These are phyloP conservation scores for Komagataea norvegica DNA, from an alignment of 1,139 yeast genomes.

Conservation along the genomic window DNA sequence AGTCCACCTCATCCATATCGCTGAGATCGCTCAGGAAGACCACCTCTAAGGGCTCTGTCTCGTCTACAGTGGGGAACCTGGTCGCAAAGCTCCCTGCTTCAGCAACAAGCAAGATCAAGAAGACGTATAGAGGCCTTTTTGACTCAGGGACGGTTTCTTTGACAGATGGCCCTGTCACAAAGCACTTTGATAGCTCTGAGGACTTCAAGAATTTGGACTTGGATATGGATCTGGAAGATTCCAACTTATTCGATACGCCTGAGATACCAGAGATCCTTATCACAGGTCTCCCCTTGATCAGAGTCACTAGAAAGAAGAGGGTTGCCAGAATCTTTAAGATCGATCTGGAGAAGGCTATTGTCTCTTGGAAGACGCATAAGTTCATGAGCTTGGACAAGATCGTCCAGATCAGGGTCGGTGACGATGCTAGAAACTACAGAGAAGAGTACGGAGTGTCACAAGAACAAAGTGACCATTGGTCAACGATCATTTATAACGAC, in stretches of 20 bases:
- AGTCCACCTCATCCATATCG: slow-evolving; percentile 7
- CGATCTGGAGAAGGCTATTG: slow-evolving; percentile 39
- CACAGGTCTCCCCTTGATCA: slow-evolving; percentile 42
- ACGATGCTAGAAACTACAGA: slow-evolving; percentile 73
- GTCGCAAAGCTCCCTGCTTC: slow-evolving; percentile 10
- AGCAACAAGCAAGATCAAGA: slow-evolving; percentile 14
- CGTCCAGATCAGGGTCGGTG: slow-evolving; percentile 59
- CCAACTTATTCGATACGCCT: slow-evolving; percentile 20
- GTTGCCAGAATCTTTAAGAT: slow-evolving; percentile 47
- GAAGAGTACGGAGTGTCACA: slow-evolving; percentile 75
- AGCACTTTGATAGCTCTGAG: slow-evolving; percentile 10
- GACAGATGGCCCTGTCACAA: slow-evolving; percentile 26
- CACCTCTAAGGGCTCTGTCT: slow-evolving; percentile 7
- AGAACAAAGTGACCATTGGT: slow-evolving; percentile 68
- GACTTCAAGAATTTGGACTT: slow-evolving; percentile 3
- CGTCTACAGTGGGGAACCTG: slow-evolving; percentile 7
- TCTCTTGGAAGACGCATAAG: slow-evolving; percentile 50
- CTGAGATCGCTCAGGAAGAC: slow-evolving; percentile 11
- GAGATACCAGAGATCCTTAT: slow-evolving; percentile 32
- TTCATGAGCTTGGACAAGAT: slow-evolving; percentile 66
- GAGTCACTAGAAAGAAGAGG: slow-evolving; percentile 67
- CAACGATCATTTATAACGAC: slow-evolving; percentile 63
- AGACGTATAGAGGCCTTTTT: slow-evolving; percentile 14
- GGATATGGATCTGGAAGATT: slow-evolving; percentile 9
- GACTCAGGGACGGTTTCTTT: slow-evolving; percentile 4